A percentile compares a stretch with the other conserved stretches of the same genome.
Conservation (phyloP, 2,329 filamentous ascomycete genomes). For the Alternaria sp. region DNA sequence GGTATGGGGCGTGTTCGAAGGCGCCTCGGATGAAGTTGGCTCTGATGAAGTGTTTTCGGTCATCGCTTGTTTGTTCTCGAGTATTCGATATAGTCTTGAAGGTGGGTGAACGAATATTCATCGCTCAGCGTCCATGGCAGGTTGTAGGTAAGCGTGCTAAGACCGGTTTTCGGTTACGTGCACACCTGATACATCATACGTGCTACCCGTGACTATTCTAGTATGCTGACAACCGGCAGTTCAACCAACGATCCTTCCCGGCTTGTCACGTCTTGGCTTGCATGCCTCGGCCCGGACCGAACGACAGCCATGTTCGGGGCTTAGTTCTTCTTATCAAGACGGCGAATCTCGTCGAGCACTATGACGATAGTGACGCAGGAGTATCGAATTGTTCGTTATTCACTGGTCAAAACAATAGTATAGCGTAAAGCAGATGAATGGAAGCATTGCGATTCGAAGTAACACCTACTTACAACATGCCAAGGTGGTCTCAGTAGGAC, state of each 20-base stretch:
- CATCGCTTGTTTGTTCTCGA: neutral
- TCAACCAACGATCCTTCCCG: neutral
- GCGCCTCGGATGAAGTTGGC: neutral
- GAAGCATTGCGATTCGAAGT: too few species aligned
- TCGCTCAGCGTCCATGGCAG: rapidly evolving
- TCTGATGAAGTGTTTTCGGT: neutral
- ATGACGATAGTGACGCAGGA: rapidly evolving
- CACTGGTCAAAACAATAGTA: too few species aligned
- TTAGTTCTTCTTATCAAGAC: rapidly evolving
- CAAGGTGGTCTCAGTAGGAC: too few species aligned
- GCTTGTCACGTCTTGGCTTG: neutral
- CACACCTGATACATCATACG: too few species aligned
- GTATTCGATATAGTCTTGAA: neutral
- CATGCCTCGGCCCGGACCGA: neutral
- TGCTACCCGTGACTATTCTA: rapidly evolving
- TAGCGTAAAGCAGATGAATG: too few species aligned
- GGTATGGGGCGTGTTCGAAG: rapidly evolving
- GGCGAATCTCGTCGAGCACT: too few species aligned
- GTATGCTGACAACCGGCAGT: neutral
- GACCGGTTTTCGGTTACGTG: neutral
- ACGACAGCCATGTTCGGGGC: rapidly evolving
- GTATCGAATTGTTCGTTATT: rapidly evolving
- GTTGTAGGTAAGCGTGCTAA: too few species aligned
- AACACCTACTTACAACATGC: too few species aligned
- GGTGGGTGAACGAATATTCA: too few species aligned